Evolutionary conservation across 2,329 filamentous ascomycete genomes (phyloP), one percentile per base, ranked within the genome.

Genomic region (Sporothrix mexicana): DNA sequence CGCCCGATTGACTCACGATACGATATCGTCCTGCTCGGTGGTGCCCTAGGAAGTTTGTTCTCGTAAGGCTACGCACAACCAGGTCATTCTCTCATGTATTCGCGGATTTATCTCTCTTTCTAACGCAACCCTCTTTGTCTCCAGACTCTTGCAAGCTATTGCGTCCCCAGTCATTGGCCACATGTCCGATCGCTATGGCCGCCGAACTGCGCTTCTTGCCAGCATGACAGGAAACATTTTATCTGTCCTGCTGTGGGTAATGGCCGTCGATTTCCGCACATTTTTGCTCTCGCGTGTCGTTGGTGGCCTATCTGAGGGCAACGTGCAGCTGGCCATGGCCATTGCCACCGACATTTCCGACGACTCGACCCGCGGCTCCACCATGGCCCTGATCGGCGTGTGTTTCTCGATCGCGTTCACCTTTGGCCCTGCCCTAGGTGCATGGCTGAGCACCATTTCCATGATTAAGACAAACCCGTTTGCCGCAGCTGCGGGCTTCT

Each of bases 341-440:
- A 98, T 99, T 80, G 96, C 96, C 20, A 96, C 95, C 53, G 96
- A 99, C 80, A 95, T 99, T 76, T 97, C 93, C 59, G 94, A 97
- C 78, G 92, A 95, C 77, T 87, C 88, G 73, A 92, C 91, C 78
- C 90, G 96, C 41, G 94, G 95, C 25, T 90, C 93, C 23, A 98
- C 96, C 57, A 98, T 99, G 94, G 96, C 96, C 8, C 86, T 99
- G 71, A 95, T 99, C 41, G 96, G 96, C 73, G 95, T 93, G 15
- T 98, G 96, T 84, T 99, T 99, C 84, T 97, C 93, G 74, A 91
- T 99, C 77, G 96, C 96, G 20, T 99, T 99, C 80, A 99, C 96
- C 0, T 97, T 98, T 80, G 96, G 96, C 0, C 96, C 96, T 0
- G 94, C 94, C 10, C 87, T 99, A 8, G 96, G 96, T 74, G 96